These are phyloP conservation scores for Trifolium repens DNA, from an alignment of 306 rosid species.

Conservation along the genomic window DNA sequence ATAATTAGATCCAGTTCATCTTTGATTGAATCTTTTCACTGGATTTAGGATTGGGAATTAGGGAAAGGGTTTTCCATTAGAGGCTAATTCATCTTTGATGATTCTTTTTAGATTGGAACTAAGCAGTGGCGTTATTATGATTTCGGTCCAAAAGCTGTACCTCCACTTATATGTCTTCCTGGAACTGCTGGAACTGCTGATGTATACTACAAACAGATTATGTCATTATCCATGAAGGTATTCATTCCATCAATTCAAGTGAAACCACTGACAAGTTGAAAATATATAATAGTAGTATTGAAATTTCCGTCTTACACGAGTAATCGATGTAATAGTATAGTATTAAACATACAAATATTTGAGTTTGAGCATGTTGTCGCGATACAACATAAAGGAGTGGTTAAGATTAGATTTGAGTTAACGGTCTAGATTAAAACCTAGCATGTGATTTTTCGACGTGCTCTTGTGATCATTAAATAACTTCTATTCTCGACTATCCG, in stretches of 20 bases:
- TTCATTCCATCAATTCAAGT: background rate
- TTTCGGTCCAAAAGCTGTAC: slow-evolving; percentile 92
- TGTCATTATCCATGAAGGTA: slow-evolving; percentile 94
- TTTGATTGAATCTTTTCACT: slow-evolving; percentile 9
- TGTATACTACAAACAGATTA: slow-evolving; percentile 96
- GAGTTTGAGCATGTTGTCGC: background rate
- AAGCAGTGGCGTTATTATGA: slow-evolving; percentile 98
- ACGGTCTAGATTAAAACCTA: background rate
- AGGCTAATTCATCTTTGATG: background rate
- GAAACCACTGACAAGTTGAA: no score
- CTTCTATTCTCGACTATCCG: background rate
- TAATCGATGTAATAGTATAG: no score
- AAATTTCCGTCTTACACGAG: background rate
- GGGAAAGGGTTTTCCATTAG: background rate
- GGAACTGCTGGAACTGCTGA: slow-evolving; percentile 97
- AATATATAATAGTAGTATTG: background rate
- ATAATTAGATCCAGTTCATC: background rate
- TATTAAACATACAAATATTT: background rate
- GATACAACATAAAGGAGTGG: background rate
- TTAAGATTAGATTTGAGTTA: background rate
- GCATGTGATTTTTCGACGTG: background rate
- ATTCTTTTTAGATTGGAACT: slow-evolving; percentile 75
- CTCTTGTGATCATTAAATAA: background rate
- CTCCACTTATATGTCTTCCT: slow-evolving; percentile 97
- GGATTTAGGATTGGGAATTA: slow-evolving; percentile 4